Conservation (phyloP, 108 stramenopile species). For the Mayamaea pseudoterrestris region DNA sequence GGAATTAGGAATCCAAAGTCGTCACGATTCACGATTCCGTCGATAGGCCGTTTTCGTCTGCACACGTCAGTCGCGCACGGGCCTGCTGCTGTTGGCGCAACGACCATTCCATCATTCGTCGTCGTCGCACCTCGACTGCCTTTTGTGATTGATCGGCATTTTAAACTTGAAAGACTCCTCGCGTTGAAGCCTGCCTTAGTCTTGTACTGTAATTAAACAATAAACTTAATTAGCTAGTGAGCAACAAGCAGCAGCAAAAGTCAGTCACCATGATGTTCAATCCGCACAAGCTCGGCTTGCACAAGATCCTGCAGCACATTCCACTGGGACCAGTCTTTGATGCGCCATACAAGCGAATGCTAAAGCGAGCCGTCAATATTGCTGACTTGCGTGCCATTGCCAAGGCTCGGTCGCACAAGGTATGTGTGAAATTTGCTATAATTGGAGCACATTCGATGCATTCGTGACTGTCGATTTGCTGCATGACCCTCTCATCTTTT, state of each 20-base stretch:
- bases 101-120: too few relatives aligned
- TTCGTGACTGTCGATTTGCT: neutral
- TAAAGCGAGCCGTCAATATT: conserved; percentile 82
- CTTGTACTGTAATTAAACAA: too few relatives aligned
- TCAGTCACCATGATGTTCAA: conserved; percentile 31
- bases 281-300: conserved; percentile 82
- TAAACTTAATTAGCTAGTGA: too few relatives aligned
- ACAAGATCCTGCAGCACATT: conserved; percentile 81
- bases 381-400: conserved; percentile 81
- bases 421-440: conserved; percentile 6
- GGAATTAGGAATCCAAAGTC: too few relatives aligned
- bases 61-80: too few relatives aligned
- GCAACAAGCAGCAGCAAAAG: neutral
- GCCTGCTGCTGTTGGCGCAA: too few relatives aligned
- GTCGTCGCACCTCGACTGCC: too few relatives aligned
- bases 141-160: too few relatives aligned
- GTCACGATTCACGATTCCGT: too few relatives aligned
- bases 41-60: too few relatives aligned
- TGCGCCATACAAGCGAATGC: conserved; percentile 63
- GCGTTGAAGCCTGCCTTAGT: too few relatives aligned
- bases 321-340: conserved; percentile 81
- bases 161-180: too few relatives aligned
- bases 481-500: neutral
- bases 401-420: conserved; percentile 83
- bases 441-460: neutral